Percentiles rank a stretch among this genome's conserved stretches.
These are phyloP conservation scores for Mycena albidolilacea DNA, from an alignment of 768 basidiomycete species.

Conservation along the genomic window DNA sequence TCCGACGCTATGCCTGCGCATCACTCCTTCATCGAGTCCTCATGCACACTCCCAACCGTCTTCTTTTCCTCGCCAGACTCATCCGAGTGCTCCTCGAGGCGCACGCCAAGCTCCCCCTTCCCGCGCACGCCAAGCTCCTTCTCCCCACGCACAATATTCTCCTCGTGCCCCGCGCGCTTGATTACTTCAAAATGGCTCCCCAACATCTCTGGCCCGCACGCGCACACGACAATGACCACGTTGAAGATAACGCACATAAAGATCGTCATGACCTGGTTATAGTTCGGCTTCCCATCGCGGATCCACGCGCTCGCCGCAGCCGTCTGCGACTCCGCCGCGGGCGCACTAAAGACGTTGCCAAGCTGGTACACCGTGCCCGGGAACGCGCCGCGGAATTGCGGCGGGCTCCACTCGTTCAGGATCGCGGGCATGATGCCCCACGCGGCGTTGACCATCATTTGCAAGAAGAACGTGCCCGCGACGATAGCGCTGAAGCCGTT, in stretches of 20 bases:
- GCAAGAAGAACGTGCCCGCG: slow-evolving; percentile 7
- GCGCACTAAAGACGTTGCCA: slow-evolving; percentile 5
- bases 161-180: slow-evolving; percentile 3
- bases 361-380: slow-evolving; percentile 7
- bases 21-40: slow-evolving; percentile 6
- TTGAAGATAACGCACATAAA: slow-evolving; percentile 6
- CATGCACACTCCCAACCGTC: background rate
- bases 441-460: slow-evolving; percentile 7
- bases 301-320: slow-evolving; percentile 5
- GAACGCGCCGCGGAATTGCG: slow-evolving; percentile 5
- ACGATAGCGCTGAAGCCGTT: slow-evolving; percentile 1
- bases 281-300: slow-evolving; percentile 5
- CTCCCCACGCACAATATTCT: slow-evolving; percentile 1
- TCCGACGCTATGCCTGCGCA: background rate
- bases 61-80: slow-evolving; percentile 2
- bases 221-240: slow-evolving; percentile 7
- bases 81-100: background rate
- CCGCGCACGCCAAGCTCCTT: background rate
- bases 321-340: slow-evolving; percentile 3
- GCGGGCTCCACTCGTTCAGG: slow-evolving; percentile 7
- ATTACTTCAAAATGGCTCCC: slow-evolving; percentile 5
- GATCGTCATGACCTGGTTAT: slow-evolving; percentile 3
- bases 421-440: slow-evolving; percentile 5
- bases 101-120: background rate
- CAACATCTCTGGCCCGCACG: slow-evolving; percentile 2